Conservation (phyloP, 2,329 filamentous ascomycete species). For the Corinectria fuckeliana region DNA sequence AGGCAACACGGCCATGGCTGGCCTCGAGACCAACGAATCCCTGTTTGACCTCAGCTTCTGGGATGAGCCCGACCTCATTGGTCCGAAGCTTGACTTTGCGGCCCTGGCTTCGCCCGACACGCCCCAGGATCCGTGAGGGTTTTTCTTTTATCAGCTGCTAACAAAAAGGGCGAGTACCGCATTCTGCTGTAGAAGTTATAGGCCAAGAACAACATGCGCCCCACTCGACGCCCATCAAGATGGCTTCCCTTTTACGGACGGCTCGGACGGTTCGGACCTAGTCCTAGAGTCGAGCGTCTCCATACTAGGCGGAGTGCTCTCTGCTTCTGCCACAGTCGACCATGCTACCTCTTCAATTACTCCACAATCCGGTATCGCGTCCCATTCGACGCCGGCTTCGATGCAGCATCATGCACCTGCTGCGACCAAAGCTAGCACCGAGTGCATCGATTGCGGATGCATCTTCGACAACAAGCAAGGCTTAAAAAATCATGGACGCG, state of each 20-base stretch:
- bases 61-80: not conserved
- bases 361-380: too few species aligned
- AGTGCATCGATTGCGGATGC: not conserved
- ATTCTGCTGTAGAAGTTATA: too few species aligned
- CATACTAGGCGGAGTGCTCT: too few species aligned
- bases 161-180: constrained; percentile 5
- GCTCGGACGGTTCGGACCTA: too few species aligned
- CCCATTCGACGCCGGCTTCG: not conserved
- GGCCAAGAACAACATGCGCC: too few species aligned
- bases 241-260: too few species aligned
- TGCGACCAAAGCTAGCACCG: not conserved
- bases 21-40: not conserved
- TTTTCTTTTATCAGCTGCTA: constrained; percentile 12
- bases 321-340: too few species aligned
- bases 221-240: too few species aligned
- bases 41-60: not conserved
- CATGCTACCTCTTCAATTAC: not conserved
- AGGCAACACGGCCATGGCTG: not conserved
- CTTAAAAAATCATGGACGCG: not conserved
- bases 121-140: not conserved
- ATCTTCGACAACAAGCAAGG: rapidly evolving
- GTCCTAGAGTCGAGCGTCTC: too few species aligned
- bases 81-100: not conserved
- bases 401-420: not conserved
- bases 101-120: not conserved